Evolutionary conservation across 2,329 filamentous ascomycete genomes (phyloP).

Genomic region (Parastagonospora avenae): DNA sequence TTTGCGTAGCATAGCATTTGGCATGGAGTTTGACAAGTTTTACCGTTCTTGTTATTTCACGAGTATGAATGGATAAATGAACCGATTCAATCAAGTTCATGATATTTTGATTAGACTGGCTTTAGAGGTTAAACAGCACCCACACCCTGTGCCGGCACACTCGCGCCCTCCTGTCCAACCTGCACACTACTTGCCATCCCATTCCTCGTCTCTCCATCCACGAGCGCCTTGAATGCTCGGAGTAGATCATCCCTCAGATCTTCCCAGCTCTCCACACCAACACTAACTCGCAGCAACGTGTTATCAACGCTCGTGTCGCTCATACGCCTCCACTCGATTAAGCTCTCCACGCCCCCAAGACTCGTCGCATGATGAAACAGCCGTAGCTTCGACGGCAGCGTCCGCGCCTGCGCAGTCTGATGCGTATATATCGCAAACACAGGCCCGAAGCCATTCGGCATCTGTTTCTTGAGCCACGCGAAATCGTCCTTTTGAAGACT

Average conservation of each 20-base stretch:
- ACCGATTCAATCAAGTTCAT: too few species aligned
- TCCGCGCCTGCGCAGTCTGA: slow-evolving; percentile 64
- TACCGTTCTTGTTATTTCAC: too few species aligned
- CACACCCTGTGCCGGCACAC: slow-evolving; percentile 18
- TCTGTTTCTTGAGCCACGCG: slow-evolving; percentile 79
- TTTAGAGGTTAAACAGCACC: slow-evolving; percentile 18
- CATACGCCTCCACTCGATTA: slow-evolving; percentile 97
- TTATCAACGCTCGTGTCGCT: slow-evolving; percentile 75
- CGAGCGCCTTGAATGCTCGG: slow-evolving; percentile 31
- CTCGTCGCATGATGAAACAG: slow-evolving; percentile 96
- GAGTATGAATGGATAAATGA: too few species aligned
- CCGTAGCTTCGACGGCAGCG: slow-evolving; percentile 75
- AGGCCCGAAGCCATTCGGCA: slow-evolving; percentile 88
- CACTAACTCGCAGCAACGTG: slow-evolving; percentile 76
- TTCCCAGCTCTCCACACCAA: slow-evolving; percentile 86
- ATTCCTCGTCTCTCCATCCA: neutral
- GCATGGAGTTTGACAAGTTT: neutral
- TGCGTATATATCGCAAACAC: slow-evolving; percentile 80
- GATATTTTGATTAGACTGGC: too few species aligned
- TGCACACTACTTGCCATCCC: slow-evolving; percentile 15
- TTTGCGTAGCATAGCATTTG: neutral
- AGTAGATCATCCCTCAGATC: slow-evolving; percentile 78
- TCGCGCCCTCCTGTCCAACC: slow-evolving; percentile 27
- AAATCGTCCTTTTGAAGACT: slow-evolving; percentile 72
- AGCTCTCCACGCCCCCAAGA: slow-evolving; percentile 88